Conservation (phyloP, 495 filamentous ascomycete genomes). For the Oleoguttula mirabilis region DNA sequence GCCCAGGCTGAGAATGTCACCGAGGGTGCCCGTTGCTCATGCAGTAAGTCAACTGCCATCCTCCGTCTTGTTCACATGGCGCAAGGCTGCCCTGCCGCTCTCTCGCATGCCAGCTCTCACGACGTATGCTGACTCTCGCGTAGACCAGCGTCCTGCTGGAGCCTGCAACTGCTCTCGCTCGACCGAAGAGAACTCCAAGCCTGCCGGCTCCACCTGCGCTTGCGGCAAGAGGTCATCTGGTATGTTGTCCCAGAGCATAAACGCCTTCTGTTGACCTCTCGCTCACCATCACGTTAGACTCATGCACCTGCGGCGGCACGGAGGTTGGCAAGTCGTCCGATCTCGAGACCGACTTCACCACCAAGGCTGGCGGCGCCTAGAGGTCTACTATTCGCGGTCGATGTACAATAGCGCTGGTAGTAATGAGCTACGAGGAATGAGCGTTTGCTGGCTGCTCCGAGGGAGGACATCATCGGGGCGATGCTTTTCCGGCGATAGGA, state of each 20-base stretch:
- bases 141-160: slow-evolving; percentile 59
- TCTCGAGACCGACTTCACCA: slow-evolving; percentile 74
- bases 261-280: background rate
- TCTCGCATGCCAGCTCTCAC: slow-evolving; percentile 4
- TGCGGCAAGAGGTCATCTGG: slow-evolving; percentile 64
- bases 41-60: slow-evolving; percentile 44
- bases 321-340: slow-evolving; percentile 40
- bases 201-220: slow-evolving; percentile 50
- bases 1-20: slow-evolving; percentile 61
- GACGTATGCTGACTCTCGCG: background rate
- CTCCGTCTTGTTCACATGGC: background rate
- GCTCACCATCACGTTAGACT: slow-evolving; percentile 35
- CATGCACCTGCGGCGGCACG: slow-evolving; percentile 76
- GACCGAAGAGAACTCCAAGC: slow-evolving; percentile 53
- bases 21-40: slow-evolving; percentile 69
- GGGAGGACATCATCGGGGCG: too few relatives aligned
- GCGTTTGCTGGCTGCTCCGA: too few relatives aligned
- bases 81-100: too few relatives aligned
- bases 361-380: slow-evolving; percentile 29
- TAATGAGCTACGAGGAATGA: too few relatives aligned
- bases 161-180: slow-evolving; percentile 74
- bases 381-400: too few relatives aligned
- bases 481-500: too few relatives aligned
- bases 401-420: too few relatives aligned
- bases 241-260: slow-evolving; percentile 31